Evolutionary conservation across 1,139 yeast genomes (phyloP), one percentile per base, ranked within the genome.

Genomic region (Kodamaea anthophila): DNA sequence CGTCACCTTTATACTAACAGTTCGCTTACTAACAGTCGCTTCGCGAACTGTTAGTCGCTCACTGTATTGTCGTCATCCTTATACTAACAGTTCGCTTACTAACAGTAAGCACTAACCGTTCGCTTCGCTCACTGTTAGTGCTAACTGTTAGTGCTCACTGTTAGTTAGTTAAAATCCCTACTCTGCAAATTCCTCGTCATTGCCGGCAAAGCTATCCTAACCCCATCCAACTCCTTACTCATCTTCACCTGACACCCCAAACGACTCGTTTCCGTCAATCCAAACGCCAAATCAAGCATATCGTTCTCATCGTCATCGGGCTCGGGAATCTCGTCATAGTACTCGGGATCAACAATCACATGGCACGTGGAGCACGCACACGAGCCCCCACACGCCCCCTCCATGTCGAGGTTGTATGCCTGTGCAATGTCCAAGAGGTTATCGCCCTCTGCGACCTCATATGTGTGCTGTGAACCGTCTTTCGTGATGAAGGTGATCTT

Each of bases 341-440:
- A 87, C 27, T 82, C 96, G 1, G 98, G 98, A 52, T 91, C 98
- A 22, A 91, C 87, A 30, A 91, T 91, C 35, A 91, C 80, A 59
- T 91, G 98, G 54, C 98, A 91, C 0, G 98, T 91, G 3, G 96
- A 87, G 53, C 98, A 91, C 1, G 98, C 98, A 65, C 98, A 91
- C 2, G 96, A 86, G 2, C 98, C 98, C 21, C 98, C 98, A 59
- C 98, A 91, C 0, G 98, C 98, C 26, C 98, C 95, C 53, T 91
- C 98, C 88, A 91, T 87, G 46, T 91, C 98, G 38, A 91, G 60
- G 46, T 87, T 82, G 50, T 88, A 63, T 4, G 94, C 94, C 59
- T 91, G 98, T 5, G 97, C 98, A 34, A 91, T 87, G 53, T 91
- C 98, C 52, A 91, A 63, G 26, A 91, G 51, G 28, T 88, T 79